These are phyloP conservation scores for Phytopythium sindhum DNA, from an alignment of 352 stramenopile species.

Conservation along the genomic window DNA sequence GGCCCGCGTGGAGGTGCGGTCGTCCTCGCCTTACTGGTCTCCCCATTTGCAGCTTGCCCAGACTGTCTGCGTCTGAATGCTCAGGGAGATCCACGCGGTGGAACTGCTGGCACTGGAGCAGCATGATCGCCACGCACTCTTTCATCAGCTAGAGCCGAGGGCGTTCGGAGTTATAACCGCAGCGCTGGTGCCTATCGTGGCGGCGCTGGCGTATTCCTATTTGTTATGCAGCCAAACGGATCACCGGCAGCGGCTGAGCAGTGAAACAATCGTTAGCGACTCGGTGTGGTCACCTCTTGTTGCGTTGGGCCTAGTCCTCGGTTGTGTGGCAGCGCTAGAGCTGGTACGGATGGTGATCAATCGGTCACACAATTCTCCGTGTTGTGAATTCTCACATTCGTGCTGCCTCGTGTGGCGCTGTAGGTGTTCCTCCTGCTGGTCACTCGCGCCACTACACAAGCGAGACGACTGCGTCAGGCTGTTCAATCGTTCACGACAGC, in stretches of 20 bases:
- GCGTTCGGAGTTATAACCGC: neutral
- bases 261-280: neutral
- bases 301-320: neutral
- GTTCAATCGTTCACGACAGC: neutral
- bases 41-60: neutral
- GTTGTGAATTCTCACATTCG: neutral
- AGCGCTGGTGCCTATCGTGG: neutral
- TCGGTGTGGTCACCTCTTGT: neutral
- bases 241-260: neutral
- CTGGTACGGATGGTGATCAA: neutral
- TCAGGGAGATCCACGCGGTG: neutral
- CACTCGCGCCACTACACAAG: neutral
- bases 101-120: neutral
- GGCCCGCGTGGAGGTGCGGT: constrained; percentile 5
- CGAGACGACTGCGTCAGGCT: neutral
- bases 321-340: neutral
- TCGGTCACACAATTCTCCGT: too few relatives aligned
- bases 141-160: neutral
- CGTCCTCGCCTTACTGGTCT: neutral
- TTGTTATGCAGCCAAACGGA: neutral
- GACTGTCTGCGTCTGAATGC: too few relatives aligned
- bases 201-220: neutral
- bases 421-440: neutral
- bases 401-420: neutral
- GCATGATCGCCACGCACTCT: neutral